phyloP scores from a whole-genome alignment of 495 filamentous ascomycete genomes.

The Paragyromitra xinjiangensis region DNA sequence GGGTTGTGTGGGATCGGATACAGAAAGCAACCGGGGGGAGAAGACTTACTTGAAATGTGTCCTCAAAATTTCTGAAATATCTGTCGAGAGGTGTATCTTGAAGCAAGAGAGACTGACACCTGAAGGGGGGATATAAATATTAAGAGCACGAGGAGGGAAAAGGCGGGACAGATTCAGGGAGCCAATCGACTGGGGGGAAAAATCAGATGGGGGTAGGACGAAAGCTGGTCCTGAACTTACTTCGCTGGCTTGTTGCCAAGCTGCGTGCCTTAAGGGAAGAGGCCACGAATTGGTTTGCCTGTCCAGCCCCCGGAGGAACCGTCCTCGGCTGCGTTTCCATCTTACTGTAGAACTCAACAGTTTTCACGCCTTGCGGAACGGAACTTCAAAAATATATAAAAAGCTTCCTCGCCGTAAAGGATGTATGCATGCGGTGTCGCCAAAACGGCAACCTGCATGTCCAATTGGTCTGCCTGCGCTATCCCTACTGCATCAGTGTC shows the following conservation, averaged over 20 bases:
- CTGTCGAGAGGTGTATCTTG: conserved; percentile 22
- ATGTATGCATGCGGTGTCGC: background rate
- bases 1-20: background rate
- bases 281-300: conserved; percentile 51
- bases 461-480: conserved; percentile 6
- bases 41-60: conserved; percentile 46
- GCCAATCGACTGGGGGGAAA: conserved; percentile 23
- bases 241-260: conserved; percentile 44
- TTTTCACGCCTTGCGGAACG: conserved; percentile 3
- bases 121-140: conserved; percentile 37
- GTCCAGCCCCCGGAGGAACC: conserved; percentile 24
- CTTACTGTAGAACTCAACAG: background rate
- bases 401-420: background rate
- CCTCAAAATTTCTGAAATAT: conserved; percentile 40
- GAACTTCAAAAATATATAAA: conserved; percentile 5
- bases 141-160: background rate
- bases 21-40: conserved; percentile 3
- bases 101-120: conserved; percentile 24
- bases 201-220: conserved; percentile 1
- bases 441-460: conserved; percentile 15
- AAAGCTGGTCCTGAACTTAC: conserved; percentile 9
- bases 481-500: background rate
- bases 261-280: conserved; percentile 41
- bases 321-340: conserved; percentile 21
- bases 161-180: conserved; percentile 13